Percentiles rank a stretch among this genome's conserved stretches.
Evolutionary conservation across 148 eudicot genomes (phyloP).

Genomic region (Chenopodium berlandieri): DNA sequence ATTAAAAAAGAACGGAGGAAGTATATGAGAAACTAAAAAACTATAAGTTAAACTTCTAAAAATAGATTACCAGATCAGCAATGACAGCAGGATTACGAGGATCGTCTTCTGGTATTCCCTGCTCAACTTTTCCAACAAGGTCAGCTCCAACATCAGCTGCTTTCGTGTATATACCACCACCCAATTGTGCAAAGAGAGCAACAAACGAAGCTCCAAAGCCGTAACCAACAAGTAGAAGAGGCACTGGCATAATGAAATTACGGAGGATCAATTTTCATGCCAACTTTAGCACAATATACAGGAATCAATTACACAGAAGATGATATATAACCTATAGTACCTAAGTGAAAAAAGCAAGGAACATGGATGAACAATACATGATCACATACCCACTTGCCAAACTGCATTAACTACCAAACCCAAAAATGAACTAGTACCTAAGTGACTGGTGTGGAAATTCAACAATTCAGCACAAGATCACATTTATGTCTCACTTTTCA

Average conservation of each 20-base stretch:
- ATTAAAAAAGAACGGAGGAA: too few species aligned
- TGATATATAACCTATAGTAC: too few species aligned
- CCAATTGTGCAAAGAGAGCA: conserved; percentile 98
- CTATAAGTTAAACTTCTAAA: too few species aligned
- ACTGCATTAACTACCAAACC: neutral
- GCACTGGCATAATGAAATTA: conserved; percentile 54
- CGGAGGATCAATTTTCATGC: neutral
- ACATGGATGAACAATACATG: neutral
- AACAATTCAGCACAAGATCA: neutral
- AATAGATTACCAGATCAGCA: conserved; percentile 82
- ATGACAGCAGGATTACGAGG: conserved; percentile 99
- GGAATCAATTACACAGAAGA: neutral
- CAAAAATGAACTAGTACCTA: neutral
- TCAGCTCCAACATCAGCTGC: conserved; percentile 99
- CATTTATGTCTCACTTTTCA: neutral
- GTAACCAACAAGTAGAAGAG: conserved; percentile 99
- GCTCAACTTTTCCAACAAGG: conserved; percentile 98
- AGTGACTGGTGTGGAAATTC: neutral
- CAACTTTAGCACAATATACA: neutral
- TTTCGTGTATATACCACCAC: conserved; percentile 99
- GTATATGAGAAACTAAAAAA: too few species aligned
- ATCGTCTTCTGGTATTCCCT: conserved; percentile 99
- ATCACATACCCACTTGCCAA: neutral
- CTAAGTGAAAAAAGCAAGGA: neutral
- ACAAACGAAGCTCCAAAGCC: conserved; percentile 99